phyloP scores from a whole-genome alignment of 257 asterid species.

The Capsicum pubescens region DNA sequence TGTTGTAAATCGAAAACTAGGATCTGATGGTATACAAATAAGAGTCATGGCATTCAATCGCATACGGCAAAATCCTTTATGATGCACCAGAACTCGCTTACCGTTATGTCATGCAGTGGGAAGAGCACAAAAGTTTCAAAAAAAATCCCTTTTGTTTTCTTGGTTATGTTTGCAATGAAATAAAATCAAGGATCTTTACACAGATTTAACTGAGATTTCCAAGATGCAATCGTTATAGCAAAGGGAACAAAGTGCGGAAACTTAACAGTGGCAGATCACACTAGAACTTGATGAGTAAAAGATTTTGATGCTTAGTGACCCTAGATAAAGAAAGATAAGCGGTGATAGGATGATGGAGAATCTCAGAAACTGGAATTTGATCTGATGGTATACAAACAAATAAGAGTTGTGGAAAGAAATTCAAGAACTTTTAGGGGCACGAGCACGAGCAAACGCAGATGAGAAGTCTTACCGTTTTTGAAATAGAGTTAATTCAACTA shows the following conservation, averaged over 20 bases:
- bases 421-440: neutral
- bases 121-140: neutral
- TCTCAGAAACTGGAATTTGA: neutral
- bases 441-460: neutral
- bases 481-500: neutral
- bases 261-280: neutral
- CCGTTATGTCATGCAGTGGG: neutral
- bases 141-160: neutral
- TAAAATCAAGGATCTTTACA: neutral
- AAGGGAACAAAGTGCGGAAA: neutral
- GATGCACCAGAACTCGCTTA: neutral
- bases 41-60: constrained; percentile 22
- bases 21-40: neutral
- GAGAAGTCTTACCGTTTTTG: neutral
- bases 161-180: neutral
- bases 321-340: neutral
- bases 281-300: neutral
- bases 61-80: constrained; percentile 1
- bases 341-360: neutral
- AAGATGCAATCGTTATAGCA: neutral
- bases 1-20: neutral
- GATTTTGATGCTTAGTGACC: neutral
- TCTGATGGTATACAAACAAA: neutral
- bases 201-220: neutral
- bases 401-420: neutral